Percentiles rank a stretch among this genome's conserved stretches.
Conservation (phyloP, 345 rosid species). For the Mangifera indica region DNA sequence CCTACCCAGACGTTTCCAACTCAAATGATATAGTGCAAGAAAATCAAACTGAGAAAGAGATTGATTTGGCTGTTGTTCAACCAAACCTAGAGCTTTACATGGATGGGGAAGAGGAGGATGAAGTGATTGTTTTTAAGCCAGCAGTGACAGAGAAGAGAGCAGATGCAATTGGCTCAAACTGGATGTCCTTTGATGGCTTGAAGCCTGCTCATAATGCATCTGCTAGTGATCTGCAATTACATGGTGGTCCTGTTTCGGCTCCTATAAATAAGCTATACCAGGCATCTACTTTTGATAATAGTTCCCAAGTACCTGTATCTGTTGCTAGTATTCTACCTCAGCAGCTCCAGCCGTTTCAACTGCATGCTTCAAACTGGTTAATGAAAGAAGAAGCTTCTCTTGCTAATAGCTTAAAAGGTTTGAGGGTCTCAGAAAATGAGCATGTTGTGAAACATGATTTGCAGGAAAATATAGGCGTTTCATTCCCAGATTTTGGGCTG, state of each 20-base stretch:
- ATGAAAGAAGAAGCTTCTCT: conserved; percentile 51
- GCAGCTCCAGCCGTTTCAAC: conserved; percentile 44
- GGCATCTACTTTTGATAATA: conserved; percentile 39
- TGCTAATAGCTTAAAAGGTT: conserved; percentile 55
- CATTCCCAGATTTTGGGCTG: conserved; percentile 36
- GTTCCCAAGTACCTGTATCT: conserved; percentile 38
- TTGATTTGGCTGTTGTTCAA: conserved; percentile 30
- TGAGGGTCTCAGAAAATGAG: conserved; percentile 58
- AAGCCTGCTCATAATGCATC: conserved; percentile 41
- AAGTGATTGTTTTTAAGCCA: conserved; percentile 94
- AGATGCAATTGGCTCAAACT: conserved; percentile 40
- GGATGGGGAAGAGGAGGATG: conserved; percentile 85
- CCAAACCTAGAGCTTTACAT: conserved; percentile 36
- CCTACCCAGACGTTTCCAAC: conserved; percentile 30
- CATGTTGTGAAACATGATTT: conserved; percentile 47
- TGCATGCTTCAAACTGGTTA: conserved; percentile 51
- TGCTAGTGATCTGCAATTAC: conserved; percentile 38
- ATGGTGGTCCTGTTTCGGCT: conserved; percentile 35
- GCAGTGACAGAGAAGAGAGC: conserved; percentile 55
- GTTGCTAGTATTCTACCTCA: conserved; percentile 41
- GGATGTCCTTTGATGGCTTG: conserved; percentile 44
- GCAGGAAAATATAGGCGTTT: conserved; percentile 41
- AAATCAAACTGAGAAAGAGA: conserved; percentile 30
- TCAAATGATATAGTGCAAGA: conserved; percentile 35
- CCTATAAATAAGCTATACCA: conserved; percentile 44